These are phyloP conservation scores for Coemansia sp. DNA, from an alignment of 192 early-diverging fungal genomes.

Conservation along the genomic window DNA sequence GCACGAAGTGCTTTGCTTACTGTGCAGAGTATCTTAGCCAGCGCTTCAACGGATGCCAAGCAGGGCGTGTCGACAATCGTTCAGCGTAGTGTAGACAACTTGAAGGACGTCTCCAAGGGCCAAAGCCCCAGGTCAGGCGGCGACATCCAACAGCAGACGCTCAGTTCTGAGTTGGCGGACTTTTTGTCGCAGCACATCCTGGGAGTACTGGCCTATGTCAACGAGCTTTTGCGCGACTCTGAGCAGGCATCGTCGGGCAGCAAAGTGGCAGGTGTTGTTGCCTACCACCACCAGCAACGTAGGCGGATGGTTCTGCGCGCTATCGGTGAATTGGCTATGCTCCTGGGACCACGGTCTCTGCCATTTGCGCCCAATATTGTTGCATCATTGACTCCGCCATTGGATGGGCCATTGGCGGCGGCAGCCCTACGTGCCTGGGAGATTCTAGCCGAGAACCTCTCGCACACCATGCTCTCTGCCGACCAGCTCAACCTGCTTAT, in stretches of 20 bases:
- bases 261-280: background rate
- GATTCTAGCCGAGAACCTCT: conserved; percentile 37
- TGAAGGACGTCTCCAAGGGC: conserved; percentile 18
- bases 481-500: conserved; percentile 51
- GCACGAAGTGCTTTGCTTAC: conserved; percentile 49
- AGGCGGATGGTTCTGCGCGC: conserved; percentile 39
- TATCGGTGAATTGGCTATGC: conserved; percentile 36
- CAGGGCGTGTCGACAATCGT: conserved; percentile 47
- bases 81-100: conserved; percentile 32
- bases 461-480: conserved; percentile 19
- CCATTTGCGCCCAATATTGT: conserved; percentile 47
- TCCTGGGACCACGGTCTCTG: conserved; percentile 31
- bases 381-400: conserved; percentile 38
- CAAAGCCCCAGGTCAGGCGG: conserved; percentile 24
- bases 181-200: conserved; percentile 53
- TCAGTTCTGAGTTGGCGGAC: conserved; percentile 20
- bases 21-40: conserved; percentile 43
- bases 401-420: conserved; percentile 26
- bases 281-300: conserved; percentile 7
- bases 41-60: background rate
- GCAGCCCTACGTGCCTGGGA: conserved; percentile 38
- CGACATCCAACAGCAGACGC: background rate
- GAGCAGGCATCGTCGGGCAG: background rate
- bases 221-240: conserved; percentile 46
- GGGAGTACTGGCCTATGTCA: conserved; percentile 54